Evolutionary conservation across 2,329 filamentous ascomycete species (phyloP), one percentile per base, ranked within the genome.

Genomic region (Calonectria multiphialidica): DNA sequence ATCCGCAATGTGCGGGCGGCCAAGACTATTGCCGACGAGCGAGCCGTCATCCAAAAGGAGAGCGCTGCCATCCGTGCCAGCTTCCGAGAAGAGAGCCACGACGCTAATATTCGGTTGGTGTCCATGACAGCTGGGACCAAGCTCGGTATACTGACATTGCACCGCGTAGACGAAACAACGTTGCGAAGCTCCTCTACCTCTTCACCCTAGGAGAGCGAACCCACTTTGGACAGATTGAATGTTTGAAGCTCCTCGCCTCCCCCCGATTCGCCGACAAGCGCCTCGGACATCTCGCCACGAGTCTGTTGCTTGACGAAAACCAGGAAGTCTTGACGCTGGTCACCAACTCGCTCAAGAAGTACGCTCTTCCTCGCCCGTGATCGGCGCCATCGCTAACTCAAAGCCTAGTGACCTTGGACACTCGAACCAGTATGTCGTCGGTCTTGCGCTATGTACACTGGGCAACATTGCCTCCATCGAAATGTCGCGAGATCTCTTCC

Each of bases 141-240:
- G 44, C n/a, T 40, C 49, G 21, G 30, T 21, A 64, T 72, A 57
- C 68, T 76, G 70, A 78, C 69, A 65, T 21, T 59, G 71, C 72
- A 78, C 73, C 57, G 74, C 67, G 55, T 64, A 98, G 96, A 87
- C 93, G 97, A 83, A 99, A 99, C 88, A 99, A 99, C 90, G 97
- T 99, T 80, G 96, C 97, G 72, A 99, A 99, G 86, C 91, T 99
- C 42, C 91, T 99, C 45, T 99, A 99, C 83, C 94, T 99, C 73
- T 99, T 99, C 85, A 99, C 97, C 1, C 90, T 99, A 49, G 97
- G 97, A 76, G 97, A 99, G 86, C 92, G 97, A 81, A 99, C 97
- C 70, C 97, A 99, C 86, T 99, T 99, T 83, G 97, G 97, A 64
- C 97, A 99, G 88, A 99, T 99, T 82, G 97, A 99, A 91, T 99